Evolutionary conservation across 2,329 filamentous ascomycete species (phyloP).

Genomic region (Colletotrichum sp.): DNA sequence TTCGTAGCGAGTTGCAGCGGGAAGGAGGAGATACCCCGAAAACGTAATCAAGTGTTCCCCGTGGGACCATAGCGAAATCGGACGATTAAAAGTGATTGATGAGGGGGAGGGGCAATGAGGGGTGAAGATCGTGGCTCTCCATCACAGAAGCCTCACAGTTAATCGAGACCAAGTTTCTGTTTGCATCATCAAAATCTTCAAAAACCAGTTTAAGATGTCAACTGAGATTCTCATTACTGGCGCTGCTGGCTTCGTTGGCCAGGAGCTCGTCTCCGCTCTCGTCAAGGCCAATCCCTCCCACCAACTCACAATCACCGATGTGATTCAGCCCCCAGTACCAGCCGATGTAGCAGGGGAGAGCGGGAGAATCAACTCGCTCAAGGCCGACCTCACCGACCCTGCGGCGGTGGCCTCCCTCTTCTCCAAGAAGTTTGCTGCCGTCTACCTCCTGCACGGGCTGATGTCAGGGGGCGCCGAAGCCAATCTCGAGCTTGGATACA

Average conservation of each 20-base stretch:
- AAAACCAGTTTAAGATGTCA: neutral
- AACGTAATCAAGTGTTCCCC: neutral
- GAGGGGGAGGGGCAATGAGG: neutral
- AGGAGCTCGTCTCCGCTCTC: constrained; percentile 62
- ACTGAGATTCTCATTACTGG: constrained; percentile 65
- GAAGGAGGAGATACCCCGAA: neutral
- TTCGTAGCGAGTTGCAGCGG: neutral
- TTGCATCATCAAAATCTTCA: neutral
- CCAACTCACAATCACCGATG: constrained; percentile 61
- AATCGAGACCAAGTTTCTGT: neutral
- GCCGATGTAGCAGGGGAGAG: constrained; percentile 32
- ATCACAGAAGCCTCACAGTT: neutral
- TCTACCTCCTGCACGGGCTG: constrained; percentile 68
- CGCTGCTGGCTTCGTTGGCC: constrained; percentile 69
- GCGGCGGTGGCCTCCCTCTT: constrained; percentile 33
- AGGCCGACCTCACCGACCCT: constrained; percentile 38
- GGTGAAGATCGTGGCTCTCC: neutral
- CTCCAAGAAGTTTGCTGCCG: constrained; percentile 40
- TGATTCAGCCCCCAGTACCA: constrained; percentile 58
- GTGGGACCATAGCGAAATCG: neutral
- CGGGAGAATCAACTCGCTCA: constrained; percentile 26
- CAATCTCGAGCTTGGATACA: constrained; percentile 58
- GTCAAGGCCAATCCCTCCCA: constrained; percentile 42
- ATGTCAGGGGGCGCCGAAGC: constrained; percentile 69
- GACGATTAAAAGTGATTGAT: neutral